Conservation (phyloP, 768 basidiomycete genomes). For the Phylloporus rhodoxanthus region DNA sequence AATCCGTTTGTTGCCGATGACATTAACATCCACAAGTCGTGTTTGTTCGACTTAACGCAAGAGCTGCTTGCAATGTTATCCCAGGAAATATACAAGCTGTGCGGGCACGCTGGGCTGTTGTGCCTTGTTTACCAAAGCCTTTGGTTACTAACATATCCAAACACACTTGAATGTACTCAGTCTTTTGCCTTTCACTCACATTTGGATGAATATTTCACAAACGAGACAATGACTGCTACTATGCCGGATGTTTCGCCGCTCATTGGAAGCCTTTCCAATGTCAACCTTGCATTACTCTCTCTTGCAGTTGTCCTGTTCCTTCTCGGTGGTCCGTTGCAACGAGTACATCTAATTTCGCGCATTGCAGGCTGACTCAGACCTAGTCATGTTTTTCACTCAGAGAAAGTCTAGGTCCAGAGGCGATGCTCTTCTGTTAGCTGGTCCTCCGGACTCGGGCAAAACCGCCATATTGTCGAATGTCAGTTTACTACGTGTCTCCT, state of each 20-base stretch:
- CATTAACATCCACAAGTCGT: no score
- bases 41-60: no score
- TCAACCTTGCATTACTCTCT: slow-evolving; percentile 38
- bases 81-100: no score
- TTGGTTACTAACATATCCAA: slow-evolving; percentile 17
- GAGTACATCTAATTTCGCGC: not conserved
- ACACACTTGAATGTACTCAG: no score
- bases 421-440: slow-evolving; percentile 67
- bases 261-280: slow-evolving; percentile 34
- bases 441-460: slow-evolving; percentile 73
- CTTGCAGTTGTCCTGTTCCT: slow-evolving; percentile 39
- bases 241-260: slow-evolving; percentile 35
- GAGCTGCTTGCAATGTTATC: no score
- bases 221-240: slow-evolving; percentile 4
- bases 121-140: slow-evolving; percentile 13
- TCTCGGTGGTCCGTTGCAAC: slow-evolving; percentile 36
- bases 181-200: no score
- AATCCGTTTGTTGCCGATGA: no score
- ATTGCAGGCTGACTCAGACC: slow-evolving; percentile 34
- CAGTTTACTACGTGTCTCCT: slow-evolving; percentile 22
- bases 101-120: no score
- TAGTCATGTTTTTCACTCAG: slow-evolving; percentile 37
- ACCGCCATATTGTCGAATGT: slow-evolving; percentile 72
- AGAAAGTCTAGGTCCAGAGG: slow-evolving; percentile 45
- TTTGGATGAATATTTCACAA: slow-evolving; percentile 7